Base-by-base conservation (phyloP, 169 alveolate species). In the Plasmodium adleri region DNA sequence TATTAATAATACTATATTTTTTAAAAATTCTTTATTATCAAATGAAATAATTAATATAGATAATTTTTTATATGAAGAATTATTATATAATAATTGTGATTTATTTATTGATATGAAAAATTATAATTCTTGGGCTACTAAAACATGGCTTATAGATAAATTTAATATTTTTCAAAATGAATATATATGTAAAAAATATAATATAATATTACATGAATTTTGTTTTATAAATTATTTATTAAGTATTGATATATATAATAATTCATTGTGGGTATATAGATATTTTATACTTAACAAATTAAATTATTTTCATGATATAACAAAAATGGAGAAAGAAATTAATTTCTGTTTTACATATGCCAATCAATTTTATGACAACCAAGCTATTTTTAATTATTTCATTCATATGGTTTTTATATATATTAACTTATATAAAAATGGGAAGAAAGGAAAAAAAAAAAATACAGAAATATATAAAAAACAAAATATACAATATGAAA, bases 51-150 rank as follows among this genome's bases (percentile, higher is more conserved):
- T 85, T 28, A 85, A 85, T 73, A 70, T 85, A 47, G 47, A 85
- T 63, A 68, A 85, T 43, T 85, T 85, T 59, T 59, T 85, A 85
- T 85, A 85, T 63, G 86, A 85, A 58, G 91, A 85, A 85, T 17
- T 85, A 8, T 63, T 85, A 39, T 85, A 64, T 62, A 71, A 28
- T 70, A 85, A 85, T 28, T 85, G 91, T 39, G 87, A 85, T 8
- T 58, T 85, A 85, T 85, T 85, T 71, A 47, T 85, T 59, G 91
- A 85, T 63, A 73, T 66, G 39, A 85, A 85, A 52, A 85, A 85
- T 85, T 85, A 85, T 64, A 85, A 85, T 32, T 85, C 91, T 12
- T 85, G 91, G 91, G 91, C 91, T 63, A 83, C 70, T 63, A 85
- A 85, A 71, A 70, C 87, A 24, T 85, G 91, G 91, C 52, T 85